phyloP scores from a whole-genome alignment of 352 stramenopile genomes.

The Pythium volutum region DNA sequence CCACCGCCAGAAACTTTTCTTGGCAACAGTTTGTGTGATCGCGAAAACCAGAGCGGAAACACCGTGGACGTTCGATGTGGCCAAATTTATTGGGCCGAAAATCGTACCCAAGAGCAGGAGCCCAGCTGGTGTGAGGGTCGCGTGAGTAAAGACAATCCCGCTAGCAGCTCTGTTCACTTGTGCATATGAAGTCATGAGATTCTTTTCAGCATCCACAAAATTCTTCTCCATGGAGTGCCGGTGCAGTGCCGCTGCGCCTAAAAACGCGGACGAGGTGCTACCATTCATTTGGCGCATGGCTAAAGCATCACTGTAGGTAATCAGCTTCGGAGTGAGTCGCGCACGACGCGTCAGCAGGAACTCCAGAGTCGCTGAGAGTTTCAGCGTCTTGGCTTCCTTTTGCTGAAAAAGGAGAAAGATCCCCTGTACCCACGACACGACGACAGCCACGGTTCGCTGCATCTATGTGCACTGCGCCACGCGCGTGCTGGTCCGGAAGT shows the following conservation, averaged over 20 bases:
- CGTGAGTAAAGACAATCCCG: slow-evolving; percentile 2
- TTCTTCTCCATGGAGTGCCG: neutral
- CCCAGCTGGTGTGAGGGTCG: neutral
- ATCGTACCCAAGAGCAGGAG: neutral
- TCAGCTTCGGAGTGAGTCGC: neutral
- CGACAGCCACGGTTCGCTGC: neutral
- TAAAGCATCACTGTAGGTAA: no score
- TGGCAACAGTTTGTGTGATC: no score
- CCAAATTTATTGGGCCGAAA: neutral
- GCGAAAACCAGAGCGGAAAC: no score
- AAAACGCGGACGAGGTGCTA: neutral
- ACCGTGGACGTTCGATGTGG: no score
- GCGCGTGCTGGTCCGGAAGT: slow-evolving; percentile 11
- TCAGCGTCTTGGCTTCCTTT: no score
- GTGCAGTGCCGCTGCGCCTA: neutral
- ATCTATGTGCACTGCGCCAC: slow-evolving; percentile 1
- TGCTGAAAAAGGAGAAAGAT: neutral
- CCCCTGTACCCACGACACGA: slow-evolving; percentile 13
- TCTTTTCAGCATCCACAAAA: neutral
- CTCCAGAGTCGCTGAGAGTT: no score
- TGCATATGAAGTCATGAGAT: neutral
- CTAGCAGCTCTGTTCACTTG: neutral
- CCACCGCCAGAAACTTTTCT: no score
- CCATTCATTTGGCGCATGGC: neutral
- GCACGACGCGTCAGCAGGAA: no score